Base-by-base conservation (phyloP, 1,139 yeast genomes). In the Suhomyces anneliseae region DNA sequence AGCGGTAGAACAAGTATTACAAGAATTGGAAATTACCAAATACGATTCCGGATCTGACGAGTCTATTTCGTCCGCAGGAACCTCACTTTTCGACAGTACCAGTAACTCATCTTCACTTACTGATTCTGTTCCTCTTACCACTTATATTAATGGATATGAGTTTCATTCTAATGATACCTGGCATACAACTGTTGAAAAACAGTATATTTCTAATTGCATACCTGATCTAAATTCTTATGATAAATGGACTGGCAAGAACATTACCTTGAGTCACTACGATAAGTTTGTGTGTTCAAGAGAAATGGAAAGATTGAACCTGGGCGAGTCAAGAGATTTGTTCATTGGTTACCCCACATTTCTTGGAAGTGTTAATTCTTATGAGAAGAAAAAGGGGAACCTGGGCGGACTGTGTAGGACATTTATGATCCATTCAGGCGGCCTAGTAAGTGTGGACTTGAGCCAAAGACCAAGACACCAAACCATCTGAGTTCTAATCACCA, bases 201-300 rank as follows among this genome's bases (percentile, higher is more conserved):
- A 65, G 50, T 71, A 66, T 54, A 70, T 74, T 19, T 65, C 69
- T 44, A 67, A 68, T 48, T 72, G 79, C 54, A 58, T 73, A 26
- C 77, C 78, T 4, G 63, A 58, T 41, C 62, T 74, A 46, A 72
- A 72, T 51, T 68, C 77, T 11, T 73, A 50, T 52, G 79, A 74
- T 53, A 66, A 59, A 47, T 74, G 79, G 79, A 59, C 52, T 38
- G 72, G 74, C 6, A 55, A 51, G 40, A 49, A 53, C 33, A 45
- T 73, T 11, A 71, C 75, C 1, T 49, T 74, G 11, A 66, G 76
- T 36, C 65, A 70, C 49, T 66, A 47, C 48, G 53, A 59, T 31
- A 45, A 45, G n/a, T 65, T 66, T 42, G 40, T 59, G 7, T 57
- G 24, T 15, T 6, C 38, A 38, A 10, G 48, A 52, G 19, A 48